Conservation (phyloP, 805 yeast genomes). For the Nakazawaea peltata region DNA sequence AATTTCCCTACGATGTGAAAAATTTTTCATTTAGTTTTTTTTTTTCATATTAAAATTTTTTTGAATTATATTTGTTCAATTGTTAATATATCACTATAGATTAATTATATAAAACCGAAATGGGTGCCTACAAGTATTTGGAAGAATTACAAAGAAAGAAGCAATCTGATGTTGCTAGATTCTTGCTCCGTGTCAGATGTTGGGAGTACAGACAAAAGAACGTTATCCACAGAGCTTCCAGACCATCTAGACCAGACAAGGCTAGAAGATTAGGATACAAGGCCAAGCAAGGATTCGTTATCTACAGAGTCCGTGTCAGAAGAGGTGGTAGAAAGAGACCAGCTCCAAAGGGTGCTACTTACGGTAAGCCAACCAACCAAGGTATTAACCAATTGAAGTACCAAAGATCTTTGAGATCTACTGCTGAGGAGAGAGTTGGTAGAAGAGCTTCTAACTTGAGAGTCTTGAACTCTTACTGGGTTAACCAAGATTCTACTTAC, state of each 20-base stretch:
- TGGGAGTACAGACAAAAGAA: conserved; percentile 99
- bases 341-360: conserved; percentile 99
- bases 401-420: conserved; percentile 96
- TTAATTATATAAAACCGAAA: conserved; percentile 24
- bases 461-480: conserved; percentile 99
- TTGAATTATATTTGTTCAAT: too few species aligned
- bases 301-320: conserved; percentile 98
- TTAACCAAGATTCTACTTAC: conserved; percentile 99
- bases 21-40: too few species aligned
- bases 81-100: too few species aligned
- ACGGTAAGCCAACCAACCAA: conserved; percentile 99
- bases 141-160: conserved; percentile 99
- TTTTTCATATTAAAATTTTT: too few species aligned
- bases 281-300: conserved; percentile 99
- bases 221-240: conserved; percentile 97
- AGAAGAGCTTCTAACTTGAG: conserved; percentile 98
- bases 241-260: conserved; percentile 99
- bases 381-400: conserved; percentile 99
- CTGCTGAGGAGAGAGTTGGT: conserved; percentile 99
- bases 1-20: too few species aligned
- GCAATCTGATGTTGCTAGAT: conserved; percentile 99
- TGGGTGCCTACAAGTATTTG: conserved; percentile 99
- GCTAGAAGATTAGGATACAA: conserved; percentile 99
- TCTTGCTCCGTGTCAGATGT: conserved; percentile 99
- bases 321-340: conserved; percentile 99